Base-by-base conservation (phyloP, 164 flowering plant species). In the Hamamelis virginiana region DNA sequence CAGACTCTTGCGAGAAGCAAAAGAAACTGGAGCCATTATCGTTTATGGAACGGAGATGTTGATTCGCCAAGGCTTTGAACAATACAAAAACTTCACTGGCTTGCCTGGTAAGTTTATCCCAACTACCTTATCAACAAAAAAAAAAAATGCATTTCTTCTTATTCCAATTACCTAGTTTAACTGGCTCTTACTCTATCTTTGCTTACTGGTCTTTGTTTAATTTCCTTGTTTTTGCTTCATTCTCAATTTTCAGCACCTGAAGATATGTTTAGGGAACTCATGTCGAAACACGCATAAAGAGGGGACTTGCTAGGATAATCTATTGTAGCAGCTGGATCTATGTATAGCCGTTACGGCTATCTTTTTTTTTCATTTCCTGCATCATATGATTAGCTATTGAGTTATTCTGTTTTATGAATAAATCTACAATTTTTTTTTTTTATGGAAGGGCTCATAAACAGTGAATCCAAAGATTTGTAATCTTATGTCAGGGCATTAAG, bases 21-120 rank as follows among this genome's bases (percentile, higher is more conserved):
- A 26, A 28, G 80, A 77, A 51, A 11, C 47, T 4, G 80, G 80
- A 51, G 59, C 57, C 25, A 28, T 55, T n/a, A 59, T 74, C 38
- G 80, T 77, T 23, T 66, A 64, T 51, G 80, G 80, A 25, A 58
- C 70, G 1, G 80, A 77, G 65, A 77, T 77, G 80, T 68, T 77
- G 55, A 77, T 74, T 38, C 66, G 77, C 14, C 80, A 77, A 57
- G 80, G 72, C 6, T 66, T 69, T 41, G 80, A 57, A 19, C 80
- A 77, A 47, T 77, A 65, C 38, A 67, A 64, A 56, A 55, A 58
- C 64, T 77, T 77, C 66, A 77, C 80, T 1, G 80, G 80, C 33
- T 41, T 69, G 57, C 77, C 71, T 53, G 77, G 80, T 77, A 77
- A 67, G 62, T 44, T 4, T 38, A 9, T 28, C 11, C 22, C 26